phyloP scores from a whole-genome alignment of 345 rosid genomes.

The Syzygium jambos region DNA sequence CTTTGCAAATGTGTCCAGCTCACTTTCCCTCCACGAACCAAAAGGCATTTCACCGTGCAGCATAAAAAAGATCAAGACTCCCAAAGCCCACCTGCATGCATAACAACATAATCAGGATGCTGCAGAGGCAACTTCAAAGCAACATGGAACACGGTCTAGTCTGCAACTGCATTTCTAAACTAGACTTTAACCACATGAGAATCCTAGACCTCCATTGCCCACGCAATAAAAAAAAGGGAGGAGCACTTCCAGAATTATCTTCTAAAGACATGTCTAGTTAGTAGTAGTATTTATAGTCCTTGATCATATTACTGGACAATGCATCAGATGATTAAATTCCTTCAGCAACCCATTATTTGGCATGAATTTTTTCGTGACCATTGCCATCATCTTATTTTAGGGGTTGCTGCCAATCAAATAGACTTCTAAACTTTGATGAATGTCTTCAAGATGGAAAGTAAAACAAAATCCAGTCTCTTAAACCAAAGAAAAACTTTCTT shows the following conservation, averaged over 20 bases:
- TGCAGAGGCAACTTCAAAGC: background rate
- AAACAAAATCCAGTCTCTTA: background rate
- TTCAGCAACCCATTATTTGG: background rate
- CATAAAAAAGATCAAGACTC: slow-evolving; percentile 77
- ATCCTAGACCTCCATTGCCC: background rate
- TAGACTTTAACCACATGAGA: background rate
- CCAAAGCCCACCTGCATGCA: slow-evolving; percentile 78
- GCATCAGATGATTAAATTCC: background rate
- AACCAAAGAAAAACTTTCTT: background rate
- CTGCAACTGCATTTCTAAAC: background rate
- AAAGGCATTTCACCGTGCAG: slow-evolving; percentile 77
- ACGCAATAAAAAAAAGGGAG: background rate
- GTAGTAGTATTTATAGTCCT: background rate
- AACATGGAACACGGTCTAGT: background rate
- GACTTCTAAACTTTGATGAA: background rate
- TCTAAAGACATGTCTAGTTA: background rate
- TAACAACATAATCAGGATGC: background rate
- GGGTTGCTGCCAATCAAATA: background rate
- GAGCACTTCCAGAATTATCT: background rate
- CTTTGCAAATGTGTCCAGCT: slow-evolving; percentile 62
- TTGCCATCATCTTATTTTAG: background rate
- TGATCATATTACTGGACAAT: background rate
- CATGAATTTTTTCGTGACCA: background rate
- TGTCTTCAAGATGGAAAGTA: background rate
- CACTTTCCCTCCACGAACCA: slow-evolving; percentile 82